Evolutionary conservation across 2,329 filamentous ascomycete genomes (phyloP).

Genomic region (Chalara sp.): DNA sequence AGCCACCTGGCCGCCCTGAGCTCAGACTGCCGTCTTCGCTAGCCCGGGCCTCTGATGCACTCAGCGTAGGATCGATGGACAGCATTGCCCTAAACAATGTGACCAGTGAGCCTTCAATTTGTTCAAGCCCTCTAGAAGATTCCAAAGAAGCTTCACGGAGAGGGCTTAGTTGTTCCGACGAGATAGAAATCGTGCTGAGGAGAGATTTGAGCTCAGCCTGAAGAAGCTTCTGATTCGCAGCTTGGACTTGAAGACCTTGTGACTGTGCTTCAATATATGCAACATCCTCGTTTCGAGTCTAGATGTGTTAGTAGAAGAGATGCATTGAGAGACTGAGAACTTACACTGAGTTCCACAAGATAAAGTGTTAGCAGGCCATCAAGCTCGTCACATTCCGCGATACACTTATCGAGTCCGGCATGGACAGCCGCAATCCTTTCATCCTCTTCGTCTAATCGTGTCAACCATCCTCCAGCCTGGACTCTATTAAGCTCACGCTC

Average conservation of each 20-base stretch:
- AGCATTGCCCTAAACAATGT: constrained; percentile 87
- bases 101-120: constrained; percentile 71
- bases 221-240: constrained; percentile 90
- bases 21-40: constrained; percentile 28
- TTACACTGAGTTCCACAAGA: constrained; percentile 84
- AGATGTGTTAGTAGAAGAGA: constrained; percentile 18
- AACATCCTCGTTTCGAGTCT: constrained; percentile 94
- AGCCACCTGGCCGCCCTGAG: constrained; percentile 34
- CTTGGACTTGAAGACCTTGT: constrained; percentile 93
- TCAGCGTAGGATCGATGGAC: constrained; percentile 81
- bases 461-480: constrained; percentile 88
- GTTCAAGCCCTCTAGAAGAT: constrained; percentile 60
- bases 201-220: constrained; percentile 80
- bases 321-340: constrained; percentile 25
- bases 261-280: constrained; percentile 96
- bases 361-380: constrained; percentile 93
- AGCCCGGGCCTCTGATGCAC: constrained; percentile 35
- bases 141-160: constrained; percentile 70
- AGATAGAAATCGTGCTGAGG: constrained; percentile 88
- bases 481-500: constrained; percentile 84
- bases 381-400: constrained; percentile 91
- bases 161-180: constrained; percentile 65
- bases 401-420: constrained; percentile 78
- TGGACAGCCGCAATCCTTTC: constrained; percentile 84
- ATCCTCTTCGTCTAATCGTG: constrained; percentile 78